These are phyloP conservation scores for Immersiporthe knoxdaviesiana DNA, from an alignment of 2,329 filamentous ascomycete genomes.

Conservation along the genomic window DNA sequence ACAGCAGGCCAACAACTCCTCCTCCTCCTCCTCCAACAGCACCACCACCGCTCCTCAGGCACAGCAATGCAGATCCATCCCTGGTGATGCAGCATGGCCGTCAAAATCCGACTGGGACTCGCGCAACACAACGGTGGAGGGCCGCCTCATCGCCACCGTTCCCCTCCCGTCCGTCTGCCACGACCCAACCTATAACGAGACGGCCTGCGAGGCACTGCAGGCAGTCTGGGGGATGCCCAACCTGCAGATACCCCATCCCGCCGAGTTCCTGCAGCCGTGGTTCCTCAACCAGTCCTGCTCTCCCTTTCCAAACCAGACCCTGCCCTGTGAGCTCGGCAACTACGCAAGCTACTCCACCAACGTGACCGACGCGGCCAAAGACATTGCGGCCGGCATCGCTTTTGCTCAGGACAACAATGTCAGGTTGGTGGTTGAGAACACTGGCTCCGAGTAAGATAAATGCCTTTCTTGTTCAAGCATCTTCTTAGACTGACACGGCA, in stretches of 20 bases:
- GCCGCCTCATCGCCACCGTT: constrained; percentile 53
- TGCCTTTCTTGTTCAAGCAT: too few species aligned
- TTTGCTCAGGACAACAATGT: constrained; percentile 46
- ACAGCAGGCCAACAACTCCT: background rate
- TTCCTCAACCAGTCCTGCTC: constrained; percentile 30
- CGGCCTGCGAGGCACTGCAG: constrained; percentile 39
- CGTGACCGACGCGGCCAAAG: constrained; percentile 27
- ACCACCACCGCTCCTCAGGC: background rate
- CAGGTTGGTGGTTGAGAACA: constrained; percentile 49
- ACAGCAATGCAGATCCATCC: constrained; percentile 33
- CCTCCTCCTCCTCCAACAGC: too few species aligned
- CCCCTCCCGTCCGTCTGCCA: constrained; percentile 59
- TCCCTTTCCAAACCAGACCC: constrained; percentile 29
- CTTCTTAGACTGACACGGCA: background rate
- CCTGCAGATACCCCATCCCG: background rate
- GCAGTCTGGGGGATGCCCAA: background rate
- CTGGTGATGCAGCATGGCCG: constrained; percentile 59
- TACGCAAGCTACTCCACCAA: constrained; percentile 36
- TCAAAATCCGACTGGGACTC: constrained; percentile 46
- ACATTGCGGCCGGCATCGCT: constrained; percentile 30
- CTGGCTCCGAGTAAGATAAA: constrained; percentile 47
- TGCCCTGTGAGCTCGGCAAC: constrained; percentile 41
- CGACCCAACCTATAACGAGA: constrained; percentile 47
- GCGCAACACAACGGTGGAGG: constrained; percentile 57
- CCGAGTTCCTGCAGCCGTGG: constrained; percentile 39